Conservation (phyloP, 306 rosid species). For the Malus asiatica region DNA sequence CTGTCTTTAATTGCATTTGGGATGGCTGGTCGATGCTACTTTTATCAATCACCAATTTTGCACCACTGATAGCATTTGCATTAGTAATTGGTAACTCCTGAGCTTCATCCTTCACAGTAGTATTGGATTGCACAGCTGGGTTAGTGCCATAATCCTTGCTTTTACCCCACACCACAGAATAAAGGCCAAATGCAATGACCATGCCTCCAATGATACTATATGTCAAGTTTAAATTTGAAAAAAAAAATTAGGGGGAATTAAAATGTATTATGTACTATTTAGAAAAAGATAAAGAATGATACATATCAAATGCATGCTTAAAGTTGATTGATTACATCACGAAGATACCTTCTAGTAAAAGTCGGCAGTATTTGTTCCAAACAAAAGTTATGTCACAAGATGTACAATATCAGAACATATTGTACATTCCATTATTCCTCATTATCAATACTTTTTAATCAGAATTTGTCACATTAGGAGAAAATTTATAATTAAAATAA, state of each 20-base stretch:
- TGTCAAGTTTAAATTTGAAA: neutral
- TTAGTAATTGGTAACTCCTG: neutral
- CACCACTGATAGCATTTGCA: neutral
- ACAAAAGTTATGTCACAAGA: neutral
- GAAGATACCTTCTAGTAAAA: neutral
- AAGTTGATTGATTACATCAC: neutral
- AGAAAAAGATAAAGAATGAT: neutral
- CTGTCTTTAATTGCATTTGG: neutral
- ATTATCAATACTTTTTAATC: neutral
- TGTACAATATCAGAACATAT: neutral
- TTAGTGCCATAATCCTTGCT: slow-evolving; percentile 41
- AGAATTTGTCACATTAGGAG: neutral
- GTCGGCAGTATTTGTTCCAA: neutral
- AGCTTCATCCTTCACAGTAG: slow-evolving; percentile 15
- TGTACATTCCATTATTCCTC: neutral
- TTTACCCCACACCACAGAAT: slow-evolving; percentile 83
- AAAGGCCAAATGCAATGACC: slow-evolving; percentile 61
- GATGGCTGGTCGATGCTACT: neutral
- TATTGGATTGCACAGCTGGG: slow-evolving; percentile 8
- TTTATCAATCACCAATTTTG: neutral
- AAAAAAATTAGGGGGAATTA: neutral
- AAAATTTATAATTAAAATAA: neutral
- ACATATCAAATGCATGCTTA: neutral
- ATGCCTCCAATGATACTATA: slow-evolving; percentile 54
- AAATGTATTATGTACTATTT: neutral